These are phyloP conservation scores for Platanus orientalis DNA, from an alignment of 164 flowering plant species.

Conservation along the genomic window DNA sequence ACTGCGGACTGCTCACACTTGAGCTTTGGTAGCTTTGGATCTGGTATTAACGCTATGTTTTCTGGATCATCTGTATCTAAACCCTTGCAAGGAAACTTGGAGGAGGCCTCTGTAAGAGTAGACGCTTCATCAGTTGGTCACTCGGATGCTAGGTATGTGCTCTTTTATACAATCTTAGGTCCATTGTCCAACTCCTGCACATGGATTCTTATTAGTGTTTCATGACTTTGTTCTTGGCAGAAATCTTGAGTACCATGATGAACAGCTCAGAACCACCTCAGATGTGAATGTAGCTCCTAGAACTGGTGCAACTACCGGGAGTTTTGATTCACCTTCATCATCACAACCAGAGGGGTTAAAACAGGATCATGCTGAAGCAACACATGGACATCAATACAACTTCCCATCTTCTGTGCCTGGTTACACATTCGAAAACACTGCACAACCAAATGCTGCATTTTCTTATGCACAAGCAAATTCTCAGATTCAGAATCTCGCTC, in stretches of 20 bases:
- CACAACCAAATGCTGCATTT: slow-evolving; percentile 49
- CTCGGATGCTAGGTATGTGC: slow-evolving; percentile 54
- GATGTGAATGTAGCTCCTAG: slow-evolving; percentile 49
- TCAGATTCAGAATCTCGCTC: slow-evolving; percentile 66
- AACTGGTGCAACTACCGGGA: slow-evolving; percentile 33
- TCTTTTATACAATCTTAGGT: neutral
- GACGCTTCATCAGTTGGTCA: slow-evolving; percentile 48
- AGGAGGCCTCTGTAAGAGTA: slow-evolving; percentile 42
- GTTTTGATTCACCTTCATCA: slow-evolving; percentile 49
- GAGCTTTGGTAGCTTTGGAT: slow-evolving; percentile 95
- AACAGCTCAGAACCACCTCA: slow-evolving; percentile 45
- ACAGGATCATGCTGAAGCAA: slow-evolving; percentile 46
- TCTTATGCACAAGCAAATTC: slow-evolving; percentile 49
- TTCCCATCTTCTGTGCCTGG: slow-evolving; percentile 60
- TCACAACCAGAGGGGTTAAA: slow-evolving; percentile 64
- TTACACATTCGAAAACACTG: slow-evolving; percentile 55
- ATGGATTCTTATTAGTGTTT: neutral
- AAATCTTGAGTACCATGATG: slow-evolving; percentile 71
- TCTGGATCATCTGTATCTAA: slow-evolving; percentile 48
- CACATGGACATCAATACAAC: slow-evolving; percentile 51
- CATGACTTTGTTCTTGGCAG: slow-evolving; percentile 34
- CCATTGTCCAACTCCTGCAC: neutral
- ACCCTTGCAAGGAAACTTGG: slow-evolving; percentile 38
- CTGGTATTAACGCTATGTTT: slow-evolving; percentile 44
- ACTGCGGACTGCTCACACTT: slow-evolving; percentile 73